Conservation (phyloP, 768 basidiomycete species). For the Dentipellis sp. region DNA sequence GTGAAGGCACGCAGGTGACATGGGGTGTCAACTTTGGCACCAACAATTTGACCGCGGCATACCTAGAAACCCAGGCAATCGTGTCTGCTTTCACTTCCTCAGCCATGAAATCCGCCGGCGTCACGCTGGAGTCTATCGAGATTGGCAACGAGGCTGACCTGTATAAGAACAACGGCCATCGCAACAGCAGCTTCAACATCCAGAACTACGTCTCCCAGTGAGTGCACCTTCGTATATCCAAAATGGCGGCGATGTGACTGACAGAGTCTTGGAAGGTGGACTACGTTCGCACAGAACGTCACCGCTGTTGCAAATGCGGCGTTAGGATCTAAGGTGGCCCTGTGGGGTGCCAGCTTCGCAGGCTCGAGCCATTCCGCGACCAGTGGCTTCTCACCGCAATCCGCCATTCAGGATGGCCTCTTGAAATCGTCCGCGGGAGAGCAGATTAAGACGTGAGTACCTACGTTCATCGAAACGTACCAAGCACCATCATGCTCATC, state of each 20-base stretch:
- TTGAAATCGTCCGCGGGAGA: conserved; percentile 32
- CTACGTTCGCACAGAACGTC: conserved; percentile 39
- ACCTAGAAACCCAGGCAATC: conserved; percentile 39
- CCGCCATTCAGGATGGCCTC: conserved; percentile 38
- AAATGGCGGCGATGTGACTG: neutral
- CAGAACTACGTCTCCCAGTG: conserved; percentile 42
- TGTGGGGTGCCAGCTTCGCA: conserved; percentile 43
- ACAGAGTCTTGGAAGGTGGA: conserved; percentile 33
- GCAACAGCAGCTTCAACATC: conserved; percentile 30
- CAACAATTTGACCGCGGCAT: conserved; percentile 26
- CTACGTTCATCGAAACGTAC: neutral
- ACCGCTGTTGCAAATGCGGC: conserved; percentile 29
- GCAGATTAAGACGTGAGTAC: conserved; percentile 38
- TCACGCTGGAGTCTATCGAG: conserved; percentile 48
- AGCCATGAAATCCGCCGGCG: conserved; percentile 28
- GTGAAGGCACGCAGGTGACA: conserved; percentile 34
- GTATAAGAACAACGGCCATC: conserved; percentile 36
- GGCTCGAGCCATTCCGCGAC: conserved; percentile 33
- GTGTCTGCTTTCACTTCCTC: conserved; percentile 36
- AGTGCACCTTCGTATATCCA: conserved; percentile 10
- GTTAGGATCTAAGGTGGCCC: conserved; percentile 27
- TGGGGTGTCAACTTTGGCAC: conserved; percentile 63
- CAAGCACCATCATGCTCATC: neutral
- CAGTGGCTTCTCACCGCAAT: conserved; percentile 44
- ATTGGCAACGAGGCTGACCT: conserved; percentile 57